A percentile compares a stretch with the other conserved stretches of the same genome.
phyloP scores from a whole-genome alignment of 495 filamentous ascomycete species.

The Aspergillus cavernicola region DNA sequence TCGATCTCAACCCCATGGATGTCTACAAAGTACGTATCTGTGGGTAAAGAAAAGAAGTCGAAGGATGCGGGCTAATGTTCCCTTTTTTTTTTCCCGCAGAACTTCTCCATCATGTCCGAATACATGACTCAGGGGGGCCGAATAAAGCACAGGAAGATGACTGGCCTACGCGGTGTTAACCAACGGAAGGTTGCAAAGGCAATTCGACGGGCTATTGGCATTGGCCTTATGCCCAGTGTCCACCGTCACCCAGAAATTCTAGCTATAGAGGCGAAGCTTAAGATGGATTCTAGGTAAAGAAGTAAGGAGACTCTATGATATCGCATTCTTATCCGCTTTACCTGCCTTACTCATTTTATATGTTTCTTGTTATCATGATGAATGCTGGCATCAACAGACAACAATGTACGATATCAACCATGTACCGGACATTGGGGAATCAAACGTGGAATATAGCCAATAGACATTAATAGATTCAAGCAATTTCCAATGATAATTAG shows the following conservation, averaged over 20 bases:
- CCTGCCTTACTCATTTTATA: background rate
- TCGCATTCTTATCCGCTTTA: background rate
- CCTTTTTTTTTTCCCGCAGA: too few species aligned
- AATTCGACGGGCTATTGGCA: conserved; percentile 77
- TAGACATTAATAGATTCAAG: background rate
- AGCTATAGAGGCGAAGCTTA: conserved; percentile 34
- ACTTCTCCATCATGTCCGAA: conserved; percentile 89
- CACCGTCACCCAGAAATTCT: conserved; percentile 91
- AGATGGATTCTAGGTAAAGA: conserved; percentile 22
- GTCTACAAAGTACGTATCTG: conserved; percentile 70
- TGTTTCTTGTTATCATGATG: conserved; percentile 2
- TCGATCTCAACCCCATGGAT: conserved; percentile 76
- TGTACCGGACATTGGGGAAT: background rate
- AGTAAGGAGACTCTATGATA: background rate
- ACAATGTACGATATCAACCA: conserved; percentile 9
- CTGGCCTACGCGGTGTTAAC: conserved; percentile 82
- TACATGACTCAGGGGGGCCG: conserved; percentile 80
- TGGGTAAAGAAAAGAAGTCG: background rate
- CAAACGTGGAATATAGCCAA: background rate
- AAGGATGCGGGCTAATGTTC: background rate
- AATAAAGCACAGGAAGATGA: conserved; percentile 69
- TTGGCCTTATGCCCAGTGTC: conserved; percentile 89
- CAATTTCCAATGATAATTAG: too few species aligned
- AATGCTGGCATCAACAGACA: conserved; percentile 8
- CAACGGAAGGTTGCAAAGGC: conserved; percentile 92